These are phyloP conservation scores for Euphorbia peplus DNA, from an alignment of 345 rosid species.

Conservation along the genomic window DNA sequence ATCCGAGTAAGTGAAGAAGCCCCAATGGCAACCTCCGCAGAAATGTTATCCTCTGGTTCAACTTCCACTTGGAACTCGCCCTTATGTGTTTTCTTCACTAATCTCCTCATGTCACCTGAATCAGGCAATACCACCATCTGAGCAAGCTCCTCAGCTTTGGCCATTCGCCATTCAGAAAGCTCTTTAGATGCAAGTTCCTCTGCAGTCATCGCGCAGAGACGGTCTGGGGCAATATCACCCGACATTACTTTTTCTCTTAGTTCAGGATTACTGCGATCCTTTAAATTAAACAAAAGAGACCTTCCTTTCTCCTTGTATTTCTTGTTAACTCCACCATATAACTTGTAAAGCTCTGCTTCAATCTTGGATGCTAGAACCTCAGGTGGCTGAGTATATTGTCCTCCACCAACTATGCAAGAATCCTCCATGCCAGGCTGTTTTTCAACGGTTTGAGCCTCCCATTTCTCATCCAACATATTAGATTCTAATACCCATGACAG, in stretches of 20 bases:
- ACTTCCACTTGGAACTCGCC: conserved; percentile 91
- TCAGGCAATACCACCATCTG: conserved; percentile 89
- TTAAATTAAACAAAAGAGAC: conserved; percentile 82
- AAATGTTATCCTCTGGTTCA: conserved; percentile 50
- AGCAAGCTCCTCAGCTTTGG: conserved; percentile 90
- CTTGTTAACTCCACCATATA: conserved; percentile 93
- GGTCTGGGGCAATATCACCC: conserved; percentile 64
- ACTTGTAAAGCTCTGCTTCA: conserved; percentile 73
- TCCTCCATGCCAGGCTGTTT: conserved; percentile 21
- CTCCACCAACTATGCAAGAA: conserved; percentile 15
- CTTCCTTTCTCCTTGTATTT: conserved; percentile 91
- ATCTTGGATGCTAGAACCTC: conserved; percentile 55
- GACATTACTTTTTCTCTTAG: conserved; percentile 71
- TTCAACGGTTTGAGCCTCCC: conserved; percentile 23
- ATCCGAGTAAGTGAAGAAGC: conserved; percentile 30
- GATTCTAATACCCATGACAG: conserved; percentile 81
- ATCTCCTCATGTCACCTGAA: conserved; percentile 60
- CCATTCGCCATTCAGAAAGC: conserved; percentile 89
- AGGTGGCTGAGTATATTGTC: conserved; percentile 35
- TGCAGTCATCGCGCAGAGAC: conserved; percentile 80
- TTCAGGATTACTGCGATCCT: conserved; percentile 87
- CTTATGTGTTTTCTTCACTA: conserved; percentile 92
- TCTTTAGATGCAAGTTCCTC: conserved; percentile 98
- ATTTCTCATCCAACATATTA: conserved; percentile 33
- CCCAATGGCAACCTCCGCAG: conserved; percentile 60